Percentiles rank a stretch among this genome's conserved stretches.
Conservation (phyloP, 148 eudicot species). For the Polygonum maritimum region DNA sequence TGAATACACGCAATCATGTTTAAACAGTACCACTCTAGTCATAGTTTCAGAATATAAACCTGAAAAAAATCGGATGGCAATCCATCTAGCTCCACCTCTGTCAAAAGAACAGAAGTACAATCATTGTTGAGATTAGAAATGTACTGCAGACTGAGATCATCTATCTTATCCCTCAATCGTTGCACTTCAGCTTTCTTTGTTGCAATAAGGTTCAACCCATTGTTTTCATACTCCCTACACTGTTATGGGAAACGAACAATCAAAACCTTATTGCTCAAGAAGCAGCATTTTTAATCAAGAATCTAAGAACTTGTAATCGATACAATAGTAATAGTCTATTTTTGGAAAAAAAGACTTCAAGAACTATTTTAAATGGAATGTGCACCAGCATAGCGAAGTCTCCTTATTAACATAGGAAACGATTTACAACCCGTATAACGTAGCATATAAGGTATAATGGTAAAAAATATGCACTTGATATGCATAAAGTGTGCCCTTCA, state of each 20-base stretch:
- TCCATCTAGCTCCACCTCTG: slow-evolving; percentile 66
- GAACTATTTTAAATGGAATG: neutral
- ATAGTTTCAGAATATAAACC: slow-evolving; percentile 29
- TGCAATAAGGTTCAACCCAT: slow-evolving; percentile 72
- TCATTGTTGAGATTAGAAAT: slow-evolving; percentile 72
- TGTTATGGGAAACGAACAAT: slow-evolving; percentile 60
- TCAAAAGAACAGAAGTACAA: slow-evolving; percentile 43
- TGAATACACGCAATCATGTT: neutral
- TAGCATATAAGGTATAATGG: neutral
- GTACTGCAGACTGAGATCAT: slow-evolving; percentile 66
- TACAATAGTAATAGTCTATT: neutral
- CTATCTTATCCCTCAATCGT: slow-evolving; percentile 63
- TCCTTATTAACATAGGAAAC: neutral
- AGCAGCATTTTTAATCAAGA: neutral
- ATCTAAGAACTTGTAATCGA: neutral
- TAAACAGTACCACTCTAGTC: neutral
- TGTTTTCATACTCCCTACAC: slow-evolving; percentile 82
- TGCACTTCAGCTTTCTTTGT: slow-evolving; percentile 81
- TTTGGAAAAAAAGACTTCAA: neutral
- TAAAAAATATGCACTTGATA: neutral
- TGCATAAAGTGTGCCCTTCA: neutral
- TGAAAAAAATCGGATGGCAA: slow-evolving; percentile 74
- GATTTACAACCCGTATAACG: neutral
- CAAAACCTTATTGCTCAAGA: slow-evolving; percentile 20
- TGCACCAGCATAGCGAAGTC: neutral